A percentile compares a stretch with the other conserved stretches of the same genome.
phyloP scores from a whole-genome alignment of 2,329 filamentous ascomycete genomes.

The Kalaharituber pfeilii region DNA sequence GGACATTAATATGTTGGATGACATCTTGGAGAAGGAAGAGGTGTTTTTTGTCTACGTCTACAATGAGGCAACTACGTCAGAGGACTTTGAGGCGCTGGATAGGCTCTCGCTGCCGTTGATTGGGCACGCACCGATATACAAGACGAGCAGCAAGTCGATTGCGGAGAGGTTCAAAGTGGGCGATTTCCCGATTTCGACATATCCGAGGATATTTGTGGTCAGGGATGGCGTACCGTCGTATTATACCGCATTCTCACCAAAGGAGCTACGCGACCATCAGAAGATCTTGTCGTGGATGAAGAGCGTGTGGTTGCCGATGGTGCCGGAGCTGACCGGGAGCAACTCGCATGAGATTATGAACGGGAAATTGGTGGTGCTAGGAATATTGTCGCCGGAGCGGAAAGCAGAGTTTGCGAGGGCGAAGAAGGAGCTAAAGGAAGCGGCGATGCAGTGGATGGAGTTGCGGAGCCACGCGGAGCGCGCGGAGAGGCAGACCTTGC shows the following conservation, averaged over 20 bases:
- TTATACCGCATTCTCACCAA: constrained; percentile 69
- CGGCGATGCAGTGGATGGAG: constrained; percentile 94
- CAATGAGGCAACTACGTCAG: constrained; percentile 78
- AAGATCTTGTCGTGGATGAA: constrained; percentile 84
- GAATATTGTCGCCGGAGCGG: constrained; percentile 64
- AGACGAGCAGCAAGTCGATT: constrained; percentile 62
- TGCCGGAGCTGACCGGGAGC: constrained; percentile 77
- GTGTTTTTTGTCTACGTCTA: constrained; percentile 98
- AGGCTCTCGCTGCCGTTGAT: constrained; percentile 74
- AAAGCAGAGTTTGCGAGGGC: constrained; percentile 60
- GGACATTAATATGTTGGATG: constrained; percentile 55
- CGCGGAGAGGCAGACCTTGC: constrained; percentile 77
- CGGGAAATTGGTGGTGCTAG: constrained; percentile 83
- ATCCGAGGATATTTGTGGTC: constrained; percentile 81
- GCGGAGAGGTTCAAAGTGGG: constrained; percentile 59
- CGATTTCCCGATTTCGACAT: constrained; percentile 52
- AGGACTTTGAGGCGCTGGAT: constrained; percentile 81
- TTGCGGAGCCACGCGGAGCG: constrained; percentile 85
- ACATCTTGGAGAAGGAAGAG: constrained; percentile 61
- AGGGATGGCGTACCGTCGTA: constrained; percentile 80
- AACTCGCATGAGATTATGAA: constrained; percentile 94
- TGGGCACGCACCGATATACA: constrained; percentile 80
- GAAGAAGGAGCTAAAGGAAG: constrained; percentile 83
- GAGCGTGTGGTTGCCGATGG: constrained; percentile 85
- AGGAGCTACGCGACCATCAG: constrained; percentile 78